A percentile compares a stretch with the other conserved stretches of the same genome.
Conservation (phyloP, 225 moss, liverwort and hornwort genomes). For the Sphagnum tenellum region DNA sequence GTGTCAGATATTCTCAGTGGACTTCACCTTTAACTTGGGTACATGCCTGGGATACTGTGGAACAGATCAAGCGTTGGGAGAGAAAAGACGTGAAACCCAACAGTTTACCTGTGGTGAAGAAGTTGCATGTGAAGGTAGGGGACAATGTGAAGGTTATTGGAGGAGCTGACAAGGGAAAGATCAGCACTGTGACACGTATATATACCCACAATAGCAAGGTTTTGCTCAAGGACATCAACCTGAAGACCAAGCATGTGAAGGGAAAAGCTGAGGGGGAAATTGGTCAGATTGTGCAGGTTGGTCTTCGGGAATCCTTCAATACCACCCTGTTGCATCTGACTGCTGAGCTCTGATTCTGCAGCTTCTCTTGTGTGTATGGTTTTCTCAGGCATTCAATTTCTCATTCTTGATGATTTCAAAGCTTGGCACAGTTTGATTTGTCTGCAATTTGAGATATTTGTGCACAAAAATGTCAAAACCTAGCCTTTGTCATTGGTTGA, state of each 20-base stretch:
- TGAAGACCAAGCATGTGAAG: conserved; percentile 98
- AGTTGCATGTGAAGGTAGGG: conserved; percentile 84
- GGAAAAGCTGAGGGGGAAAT: conserved; percentile 91
- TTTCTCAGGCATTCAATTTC: too few species aligned
- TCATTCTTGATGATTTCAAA: too few species aligned
- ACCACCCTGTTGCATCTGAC: too few species aligned
- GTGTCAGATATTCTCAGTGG: neutral
- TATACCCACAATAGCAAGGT: conserved; percentile 90
- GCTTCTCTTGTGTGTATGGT: too few species aligned
- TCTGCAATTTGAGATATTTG: too few species aligned
- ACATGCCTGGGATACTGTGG: neutral
- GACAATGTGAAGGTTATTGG: conserved; percentile 94
- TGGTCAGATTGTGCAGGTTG: conserved; percentile 91
- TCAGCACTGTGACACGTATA: conserved; percentile 55
- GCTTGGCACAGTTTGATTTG: too few species aligned
- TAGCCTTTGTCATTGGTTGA: too few species aligned
- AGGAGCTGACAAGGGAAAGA: conserved; percentile 69
- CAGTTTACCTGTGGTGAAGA: conserved; percentile 70
- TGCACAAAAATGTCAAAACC: too few species aligned
- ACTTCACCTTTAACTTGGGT: neutral
- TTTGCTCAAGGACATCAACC: conserved; percentile 76
- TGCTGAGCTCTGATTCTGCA: too few species aligned
- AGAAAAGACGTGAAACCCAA: conserved; percentile 93
- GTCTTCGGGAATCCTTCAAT: neutral
- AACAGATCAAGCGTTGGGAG: conserved; percentile 95